Conservation (phyloP, 257 asterid genomes). For the Buddleja alternifolia region DNA sequence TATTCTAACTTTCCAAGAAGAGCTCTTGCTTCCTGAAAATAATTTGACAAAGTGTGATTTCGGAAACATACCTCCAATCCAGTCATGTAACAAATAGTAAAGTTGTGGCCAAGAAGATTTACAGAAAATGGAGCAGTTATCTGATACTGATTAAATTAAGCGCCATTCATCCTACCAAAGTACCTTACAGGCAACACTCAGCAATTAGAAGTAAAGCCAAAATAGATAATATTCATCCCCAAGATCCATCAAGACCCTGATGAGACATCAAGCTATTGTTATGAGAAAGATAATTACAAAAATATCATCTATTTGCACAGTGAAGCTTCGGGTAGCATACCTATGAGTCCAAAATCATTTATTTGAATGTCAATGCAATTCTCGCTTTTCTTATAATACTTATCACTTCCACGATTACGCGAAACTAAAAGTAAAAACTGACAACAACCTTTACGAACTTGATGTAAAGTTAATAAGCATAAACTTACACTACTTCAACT, state of each 20-base stretch:
- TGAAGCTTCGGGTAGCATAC: slow-evolving; percentile 12
- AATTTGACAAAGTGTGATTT: slow-evolving; percentile 37
- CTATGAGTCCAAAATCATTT: not conserved
- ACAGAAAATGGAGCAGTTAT: slow-evolving; percentile 7
- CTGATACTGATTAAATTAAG: slow-evolving; percentile 15
- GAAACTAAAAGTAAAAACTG: not conserved
- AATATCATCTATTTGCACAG: slow-evolving; percentile 15
- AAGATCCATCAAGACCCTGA: slow-evolving; percentile 1
- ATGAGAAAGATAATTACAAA: not conserved
- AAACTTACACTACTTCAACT: not conserved
- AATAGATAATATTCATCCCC: slow-evolving; percentile 10
- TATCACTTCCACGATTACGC: slow-evolving; percentile 6
- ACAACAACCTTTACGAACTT: not conserved
- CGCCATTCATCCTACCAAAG: slow-evolving; percentile 4
- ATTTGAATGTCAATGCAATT: not conserved
- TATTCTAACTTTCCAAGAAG: slow-evolving; percentile 97
- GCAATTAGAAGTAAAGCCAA: slow-evolving; percentile 6
- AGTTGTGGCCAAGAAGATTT: slow-evolving; percentile 33
- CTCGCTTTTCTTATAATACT: not conserved
- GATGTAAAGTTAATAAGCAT: not conserved
- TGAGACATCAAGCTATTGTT: slow-evolving; percentile 14
- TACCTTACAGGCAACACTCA: slow-evolving; percentile 9
- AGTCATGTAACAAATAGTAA: slow-evolving; percentile 30
- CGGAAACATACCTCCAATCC: slow-evolving; percentile 36
- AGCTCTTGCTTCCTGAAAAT: slow-evolving; percentile 95